Conservation (phyloP, 192 early-diverging fungal species). For the Backusella circina region DNA sequence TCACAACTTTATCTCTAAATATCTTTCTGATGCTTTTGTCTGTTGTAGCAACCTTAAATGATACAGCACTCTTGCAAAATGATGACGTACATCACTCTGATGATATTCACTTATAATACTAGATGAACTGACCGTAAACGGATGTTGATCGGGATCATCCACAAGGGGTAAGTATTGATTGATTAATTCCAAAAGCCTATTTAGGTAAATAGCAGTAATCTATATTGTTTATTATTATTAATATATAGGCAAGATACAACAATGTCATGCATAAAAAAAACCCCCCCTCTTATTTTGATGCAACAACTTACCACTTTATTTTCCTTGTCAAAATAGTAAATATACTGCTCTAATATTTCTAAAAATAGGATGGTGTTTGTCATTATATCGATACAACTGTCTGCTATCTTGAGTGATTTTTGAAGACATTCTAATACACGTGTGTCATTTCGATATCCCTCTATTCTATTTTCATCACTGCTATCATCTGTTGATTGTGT, state of each 20-base stretch:
- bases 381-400: slow-evolving; percentile 84
- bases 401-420: slow-evolving; percentile 93
- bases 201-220: slow-evolving; percentile 87
- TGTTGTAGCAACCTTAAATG: neutral
- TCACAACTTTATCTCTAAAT: neutral
- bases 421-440: slow-evolving; percentile 90
- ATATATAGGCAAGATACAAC: neutral
- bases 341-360: slow-evolving; percentile 89
- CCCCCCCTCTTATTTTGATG: neutral
- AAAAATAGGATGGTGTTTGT: slow-evolving; percentile 91
- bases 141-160: slow-evolving; percentile 65
- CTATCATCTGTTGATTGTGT: neutral
- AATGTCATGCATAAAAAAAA: neutral
- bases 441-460: slow-evolving; percentile 77
- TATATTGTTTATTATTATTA: neutral
- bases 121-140: slow-evolving; percentile 56
- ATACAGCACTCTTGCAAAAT: neutral
- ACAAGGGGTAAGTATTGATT: slow-evolving; percentile 73
- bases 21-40: neutral
- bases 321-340: slow-evolving; percentile 90
- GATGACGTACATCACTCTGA: neutral
- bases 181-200: slow-evolving; percentile 90
- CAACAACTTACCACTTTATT: slow-evolving; percentile 61
- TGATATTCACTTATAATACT: slow-evolving; percentile 43
- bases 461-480: slow-evolving; percentile 18